These are phyloP conservation scores for Arthrobotrys megalospora DNA, from an alignment of 2,329 filamentous ascomycete species.

Conservation along the genomic window DNA sequence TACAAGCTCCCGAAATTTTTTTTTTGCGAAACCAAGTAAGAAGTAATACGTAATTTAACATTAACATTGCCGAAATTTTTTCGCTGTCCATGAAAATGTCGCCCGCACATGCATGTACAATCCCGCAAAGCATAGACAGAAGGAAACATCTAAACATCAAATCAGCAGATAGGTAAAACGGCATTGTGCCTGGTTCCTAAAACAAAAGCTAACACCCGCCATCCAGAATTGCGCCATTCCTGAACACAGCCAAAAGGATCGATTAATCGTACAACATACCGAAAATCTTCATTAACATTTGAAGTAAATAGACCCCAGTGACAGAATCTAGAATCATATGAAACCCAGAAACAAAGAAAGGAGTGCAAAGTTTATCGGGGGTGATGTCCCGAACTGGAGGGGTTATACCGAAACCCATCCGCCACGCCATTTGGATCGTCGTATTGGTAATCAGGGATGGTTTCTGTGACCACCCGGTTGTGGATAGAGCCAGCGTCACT, in stretches of 20 bases:
- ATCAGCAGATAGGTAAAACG: slow-evolving; percentile 3
- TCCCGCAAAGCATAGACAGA: slow-evolving; percentile 17
- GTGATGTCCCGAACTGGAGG: slow-evolving; percentile 27
- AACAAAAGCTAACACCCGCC: slow-evolving; percentile 35
- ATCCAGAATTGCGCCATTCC: slow-evolving; percentile 36
- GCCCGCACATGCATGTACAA: slow-evolving; percentile 21
- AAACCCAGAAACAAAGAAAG: not conserved
- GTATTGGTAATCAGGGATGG: slow-evolving; percentile 53
- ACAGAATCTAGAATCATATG: slow-evolving; percentile 2
- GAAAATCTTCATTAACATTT: slow-evolving; percentile 1
- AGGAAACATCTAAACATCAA: slow-evolving; percentile 4
- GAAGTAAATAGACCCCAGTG: not conserved
- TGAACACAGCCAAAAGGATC: slow-evolving; percentile 3
- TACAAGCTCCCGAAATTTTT: not conserved
- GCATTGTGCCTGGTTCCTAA: slow-evolving; percentile 1
- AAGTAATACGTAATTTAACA: slow-evolving; percentile 13
- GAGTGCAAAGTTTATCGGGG: slow-evolving; percentile 15
- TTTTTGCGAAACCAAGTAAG: slow-evolving; percentile 7
- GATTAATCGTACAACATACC: slow-evolving; percentile 24
- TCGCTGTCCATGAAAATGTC: slow-evolving; percentile 29
- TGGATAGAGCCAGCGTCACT: slow-evolving; percentile 49
- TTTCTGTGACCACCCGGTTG: slow-evolving; percentile 11
- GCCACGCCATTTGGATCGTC: slow-evolving; percentile 55
- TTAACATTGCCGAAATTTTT: slow-evolving; percentile 21
- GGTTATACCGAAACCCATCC: slow-evolving; percentile 55